A percentile compares a stretch with the other conserved stretches of the same genome.
Evolutionary conservation across 805 yeast genomes (phyloP).

Genomic region (Isabelozyma gotoi): DNA sequence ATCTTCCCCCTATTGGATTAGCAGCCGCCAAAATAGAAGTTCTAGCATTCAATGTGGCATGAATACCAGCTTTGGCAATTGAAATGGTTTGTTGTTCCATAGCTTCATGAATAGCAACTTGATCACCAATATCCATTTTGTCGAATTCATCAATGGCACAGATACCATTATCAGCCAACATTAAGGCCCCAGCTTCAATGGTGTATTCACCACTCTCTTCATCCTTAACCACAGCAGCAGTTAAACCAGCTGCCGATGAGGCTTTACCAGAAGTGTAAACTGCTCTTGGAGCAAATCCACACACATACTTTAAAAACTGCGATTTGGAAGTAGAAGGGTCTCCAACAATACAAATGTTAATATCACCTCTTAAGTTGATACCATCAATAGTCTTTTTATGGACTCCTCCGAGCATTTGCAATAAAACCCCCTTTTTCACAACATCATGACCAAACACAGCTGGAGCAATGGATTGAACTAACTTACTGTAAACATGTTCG

Average conservation of each 20-base stretch:
- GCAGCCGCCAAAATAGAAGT: constrained; percentile 98
- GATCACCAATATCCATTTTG: constrained; percentile 95
- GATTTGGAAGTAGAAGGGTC: constrained; percentile 98
- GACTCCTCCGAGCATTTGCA: constrained; percentile 92
- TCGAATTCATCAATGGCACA: constrained; percentile 99
- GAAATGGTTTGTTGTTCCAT: constrained; percentile 99
- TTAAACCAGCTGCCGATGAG: constrained; percentile 96
- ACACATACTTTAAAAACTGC: constrained; percentile 90
- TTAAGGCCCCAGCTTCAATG: constrained; percentile 97
- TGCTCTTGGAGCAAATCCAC: constrained; percentile 88
- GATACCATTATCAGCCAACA: constrained; percentile 94
- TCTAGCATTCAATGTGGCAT: constrained; percentile 93
- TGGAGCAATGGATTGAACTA: constrained; percentile 90
- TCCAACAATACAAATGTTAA: constrained; percentile 93
- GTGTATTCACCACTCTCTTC: constrained; percentile 97
- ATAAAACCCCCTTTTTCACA: constrained; percentile 84
- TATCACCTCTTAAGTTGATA: constrained; percentile 92
- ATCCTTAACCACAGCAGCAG: constrained; percentile 96
- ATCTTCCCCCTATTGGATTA: constrained; percentile 95
- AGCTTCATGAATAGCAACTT: constrained; percentile 98
- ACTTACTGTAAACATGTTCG: constrained; percentile 76
- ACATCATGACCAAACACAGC: constrained; percentile 96
- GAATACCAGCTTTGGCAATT: constrained; percentile 95
- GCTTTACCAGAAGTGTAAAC: constrained; percentile 98
- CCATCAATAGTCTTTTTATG: constrained; percentile 94